These are phyloP conservation scores for Acmispon strigosus DNA, from an alignment of 306 rosid species.

Conservation along the genomic window DNA sequence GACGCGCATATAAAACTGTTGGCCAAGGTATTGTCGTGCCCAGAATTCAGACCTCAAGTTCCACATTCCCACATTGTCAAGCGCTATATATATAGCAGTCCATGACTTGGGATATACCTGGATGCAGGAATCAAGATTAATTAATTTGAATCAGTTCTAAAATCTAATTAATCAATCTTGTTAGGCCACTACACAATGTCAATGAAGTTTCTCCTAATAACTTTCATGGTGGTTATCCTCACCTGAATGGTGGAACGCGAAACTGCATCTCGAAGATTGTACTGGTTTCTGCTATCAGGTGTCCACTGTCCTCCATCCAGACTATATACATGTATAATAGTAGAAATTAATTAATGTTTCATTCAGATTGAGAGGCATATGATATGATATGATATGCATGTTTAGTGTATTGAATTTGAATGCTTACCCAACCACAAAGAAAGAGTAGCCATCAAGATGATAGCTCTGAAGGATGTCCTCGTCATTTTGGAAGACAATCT, in stretches of 20 bases:
- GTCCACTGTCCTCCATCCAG: slow-evolving; percentile 97
- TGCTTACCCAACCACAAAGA: slow-evolving; percentile 96
- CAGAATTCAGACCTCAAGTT: slow-evolving; percentile 89
- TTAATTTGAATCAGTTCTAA: not conserved
- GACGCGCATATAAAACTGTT: slow-evolving; percentile 83
- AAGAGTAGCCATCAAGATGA: slow-evolving; percentile 89
- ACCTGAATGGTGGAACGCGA: slow-evolving; percentile 88
- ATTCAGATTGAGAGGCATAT: not conserved
- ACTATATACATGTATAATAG: slow-evolving; percentile 32
- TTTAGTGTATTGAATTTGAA: slow-evolving; percentile 17
- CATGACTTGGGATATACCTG: slow-evolving; percentile 91
- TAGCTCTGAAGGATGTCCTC: slow-evolving; percentile 80
- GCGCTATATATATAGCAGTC: slow-evolving; percentile 75
- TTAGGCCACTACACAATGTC: not conserved
- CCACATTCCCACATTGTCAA: slow-evolving; percentile 99
- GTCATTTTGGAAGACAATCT: slow-evolving; percentile 79
- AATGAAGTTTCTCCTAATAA: too few species aligned
- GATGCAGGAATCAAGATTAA: slow-evolving; percentile 25
- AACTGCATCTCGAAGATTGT: slow-evolving; percentile 89
- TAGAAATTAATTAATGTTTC: not conserved
- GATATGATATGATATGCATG: too few species aligned
- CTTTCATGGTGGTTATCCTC: not conserved
- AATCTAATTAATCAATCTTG: not conserved
- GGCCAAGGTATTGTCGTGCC: slow-evolving; percentile 94
- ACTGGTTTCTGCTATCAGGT: slow-evolving; percentile 45